phyloP scores from a whole-genome alignment of 2,329 filamentous ascomycete genomes.

The Fusarium brachygibbosum region DNA sequence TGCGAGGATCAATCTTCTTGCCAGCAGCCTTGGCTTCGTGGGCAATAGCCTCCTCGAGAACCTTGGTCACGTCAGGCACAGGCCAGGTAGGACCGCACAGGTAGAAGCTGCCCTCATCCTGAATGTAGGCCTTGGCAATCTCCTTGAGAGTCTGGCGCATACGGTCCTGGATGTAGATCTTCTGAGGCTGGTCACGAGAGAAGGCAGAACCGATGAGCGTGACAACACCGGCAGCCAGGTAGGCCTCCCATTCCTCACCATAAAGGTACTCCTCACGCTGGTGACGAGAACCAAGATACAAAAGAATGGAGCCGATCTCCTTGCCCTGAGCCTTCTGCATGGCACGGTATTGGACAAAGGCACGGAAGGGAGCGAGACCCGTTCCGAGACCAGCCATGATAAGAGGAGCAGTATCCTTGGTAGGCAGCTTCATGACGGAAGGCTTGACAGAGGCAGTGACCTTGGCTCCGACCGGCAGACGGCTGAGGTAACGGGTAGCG shows the following conservation, averaged over 20 bases:
- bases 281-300: constrained; percentile 97
- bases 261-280: constrained; percentile 99
- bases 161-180: constrained; percentile 99
- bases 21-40: constrained; percentile 76
- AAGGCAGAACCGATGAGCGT: constrained; percentile 94
- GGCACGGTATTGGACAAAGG: constrained; percentile 97
- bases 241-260: constrained; percentile 99
- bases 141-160: constrained; percentile 90
- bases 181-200: constrained; percentile 95
- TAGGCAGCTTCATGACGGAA: constrained; percentile 98
- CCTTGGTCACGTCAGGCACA: constrained; percentile 94
- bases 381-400: constrained; percentile 99
- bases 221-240: constrained; percentile 94
- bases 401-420: constrained; percentile 87
- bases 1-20: constrained; percentile 86
- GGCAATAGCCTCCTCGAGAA: constrained; percentile 92
- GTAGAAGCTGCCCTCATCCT: constrained; percentile 93
- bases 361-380: constrained; percentile 97
- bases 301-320: constrained; percentile 89
- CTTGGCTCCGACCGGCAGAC: constrained; percentile 78
- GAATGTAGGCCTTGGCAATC: constrained; percentile 87
- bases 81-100: constrained; percentile 98
- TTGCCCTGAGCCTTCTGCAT: constrained; percentile 98
- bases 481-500: constrained; percentile 89
- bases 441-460: constrained; percentile 97